Percentiles rank a stretch among this genome's conserved stretches.
These are phyloP conservation scores for Botrytis hyacinthi DNA, from an alignment of 2,329 filamentous ascomycete genomes.

Conservation along the genomic window DNA sequence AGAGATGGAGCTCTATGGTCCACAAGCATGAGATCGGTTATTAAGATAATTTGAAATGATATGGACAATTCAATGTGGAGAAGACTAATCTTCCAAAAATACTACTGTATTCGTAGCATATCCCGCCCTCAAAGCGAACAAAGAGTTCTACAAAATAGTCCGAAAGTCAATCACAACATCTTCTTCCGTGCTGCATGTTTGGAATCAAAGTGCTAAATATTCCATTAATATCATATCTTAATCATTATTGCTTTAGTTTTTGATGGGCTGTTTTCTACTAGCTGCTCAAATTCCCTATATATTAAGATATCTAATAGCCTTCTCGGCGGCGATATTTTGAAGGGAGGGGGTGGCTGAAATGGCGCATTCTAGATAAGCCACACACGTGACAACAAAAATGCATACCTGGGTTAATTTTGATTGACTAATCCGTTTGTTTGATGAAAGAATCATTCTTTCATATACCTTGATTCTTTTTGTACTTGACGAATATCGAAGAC, in stretches of 20 bases:
- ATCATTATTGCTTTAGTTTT: background rate
- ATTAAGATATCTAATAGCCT: background rate
- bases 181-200: background rate
- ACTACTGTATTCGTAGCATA: background rate
- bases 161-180: background rate
- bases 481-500: background rate
- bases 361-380: background rate
- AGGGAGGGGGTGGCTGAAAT: background rate
- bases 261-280: background rate
- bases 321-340: background rate
- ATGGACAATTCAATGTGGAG: background rate
- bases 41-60: background rate
- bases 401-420: background rate
- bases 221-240: background rate
- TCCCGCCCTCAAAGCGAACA: background rate
- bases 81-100: background rate
- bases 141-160: background rate
- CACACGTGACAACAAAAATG: background rate
- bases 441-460: background rate
- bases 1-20: background rate
- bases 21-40: background rate
- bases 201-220: accelerated
- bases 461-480: background rate
- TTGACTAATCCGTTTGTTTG: background rate
- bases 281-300: background rate